Conservation (phyloP, 352 stramenopile species). For the Globisporangium barbulae region DNA sequence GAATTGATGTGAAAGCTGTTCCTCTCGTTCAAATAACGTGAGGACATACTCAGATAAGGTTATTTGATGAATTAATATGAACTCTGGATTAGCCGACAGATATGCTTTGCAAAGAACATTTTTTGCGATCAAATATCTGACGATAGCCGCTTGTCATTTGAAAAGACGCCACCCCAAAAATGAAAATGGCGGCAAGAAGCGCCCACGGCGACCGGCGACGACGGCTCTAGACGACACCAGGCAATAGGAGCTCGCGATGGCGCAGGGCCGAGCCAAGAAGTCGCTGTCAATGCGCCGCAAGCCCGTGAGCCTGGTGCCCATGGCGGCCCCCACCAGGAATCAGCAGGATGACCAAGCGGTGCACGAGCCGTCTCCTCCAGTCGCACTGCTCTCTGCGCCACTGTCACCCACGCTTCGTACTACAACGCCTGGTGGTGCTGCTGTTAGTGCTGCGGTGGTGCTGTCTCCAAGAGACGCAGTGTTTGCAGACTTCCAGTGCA, state of each 20-base stretch:
- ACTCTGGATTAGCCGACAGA: no score
- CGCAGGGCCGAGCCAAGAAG: neutral
- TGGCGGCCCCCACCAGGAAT: neutral
- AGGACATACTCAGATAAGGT: no score
- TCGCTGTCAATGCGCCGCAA: neutral
- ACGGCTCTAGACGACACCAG: slow-evolving; percentile 5
- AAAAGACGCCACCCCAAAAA: slow-evolving; percentile 6
- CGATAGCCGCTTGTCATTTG: neutral
- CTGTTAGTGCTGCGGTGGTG: neutral
- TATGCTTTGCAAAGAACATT: no score
- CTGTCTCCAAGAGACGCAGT: slow-evolving; percentile 16
- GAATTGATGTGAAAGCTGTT: no score
- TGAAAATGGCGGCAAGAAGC: slow-evolving; percentile 7
- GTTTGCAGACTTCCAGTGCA: slow-evolving; percentile 16
- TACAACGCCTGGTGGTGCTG: neutral
- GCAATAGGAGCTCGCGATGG: neutral
- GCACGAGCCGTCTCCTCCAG: neutral
- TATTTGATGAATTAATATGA: no score
- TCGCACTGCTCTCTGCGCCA: neutral
- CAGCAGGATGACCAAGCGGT: slow-evolving; percentile 8
- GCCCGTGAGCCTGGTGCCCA: slow-evolving; percentile 4
- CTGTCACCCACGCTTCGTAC: neutral
- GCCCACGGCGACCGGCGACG: neutral
- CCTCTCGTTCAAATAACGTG: no score
- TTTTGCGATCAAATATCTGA: neutral